These are phyloP conservation scores for Ceratobasidium sp. DNA, from an alignment of 1,284 basidiomycete species.

Conservation along the genomic window DNA sequence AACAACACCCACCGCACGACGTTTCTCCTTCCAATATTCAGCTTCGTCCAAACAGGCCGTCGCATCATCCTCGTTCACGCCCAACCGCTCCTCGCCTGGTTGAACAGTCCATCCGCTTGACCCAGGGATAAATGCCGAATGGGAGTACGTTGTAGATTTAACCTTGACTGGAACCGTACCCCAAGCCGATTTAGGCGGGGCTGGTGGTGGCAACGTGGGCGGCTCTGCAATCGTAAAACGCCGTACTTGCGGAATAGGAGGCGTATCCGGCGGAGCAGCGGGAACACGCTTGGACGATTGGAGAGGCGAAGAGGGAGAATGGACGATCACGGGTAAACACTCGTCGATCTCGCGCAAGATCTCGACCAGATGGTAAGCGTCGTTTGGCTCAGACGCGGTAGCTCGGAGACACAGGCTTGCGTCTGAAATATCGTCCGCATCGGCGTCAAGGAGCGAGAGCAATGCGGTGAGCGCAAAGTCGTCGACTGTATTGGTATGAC, in stretches of 20 bases:
- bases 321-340: slow-evolving; percentile 28
- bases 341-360: slow-evolving; percentile 43
- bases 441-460: slow-evolving; percentile 16
- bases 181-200: slow-evolving; percentile 20
- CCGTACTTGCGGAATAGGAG: neutral
- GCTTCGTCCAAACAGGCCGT: slow-evolving; percentile 33
- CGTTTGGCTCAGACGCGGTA: slow-evolving; percentile 40
- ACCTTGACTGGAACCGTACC: slow-evolving; percentile 21
- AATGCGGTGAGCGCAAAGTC: slow-evolving; percentile 40
- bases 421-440: slow-evolving; percentile 23
- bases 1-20: slow-evolving; percentile 14
- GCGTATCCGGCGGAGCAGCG: slow-evolving; percentile 23
- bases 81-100: neutral
- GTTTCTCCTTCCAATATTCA: slow-evolving; percentile 39
- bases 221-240: neutral
- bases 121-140: slow-evolving; percentile 4
- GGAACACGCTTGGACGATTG: neutral
- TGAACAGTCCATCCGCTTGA: slow-evolving; percentile 4
- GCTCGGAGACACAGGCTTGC: slow-evolving; percentile 45
- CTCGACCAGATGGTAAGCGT: slow-evolving; percentile 43
- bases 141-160: slow-evolving; percentile 10
- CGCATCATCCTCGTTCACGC: slow-evolving; percentile 15
- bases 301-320: slow-evolving; percentile 12
- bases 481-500: slow-evolving; percentile 36
- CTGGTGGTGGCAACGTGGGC: neutral